Evolutionary conservation across 768 basidiomycete genomes (phyloP).

Genomic region (Suillus discolor): DNA sequence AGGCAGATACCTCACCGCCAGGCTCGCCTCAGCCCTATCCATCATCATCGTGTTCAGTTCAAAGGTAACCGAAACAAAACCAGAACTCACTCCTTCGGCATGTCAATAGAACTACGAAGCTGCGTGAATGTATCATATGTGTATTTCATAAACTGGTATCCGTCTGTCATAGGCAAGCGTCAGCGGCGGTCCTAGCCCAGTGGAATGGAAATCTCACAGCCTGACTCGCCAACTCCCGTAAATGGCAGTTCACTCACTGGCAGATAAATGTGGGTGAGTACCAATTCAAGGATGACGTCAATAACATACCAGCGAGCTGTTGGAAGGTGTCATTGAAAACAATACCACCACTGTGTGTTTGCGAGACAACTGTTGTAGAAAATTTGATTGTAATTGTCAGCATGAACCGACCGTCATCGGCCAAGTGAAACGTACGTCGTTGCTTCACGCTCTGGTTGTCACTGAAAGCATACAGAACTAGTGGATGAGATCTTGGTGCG

Average conservation of each 20-base stretch:
- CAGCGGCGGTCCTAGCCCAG: neutral
- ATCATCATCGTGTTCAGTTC: neutral
- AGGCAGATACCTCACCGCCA: slow-evolving; percentile 28
- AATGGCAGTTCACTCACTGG: slow-evolving; percentile 48
- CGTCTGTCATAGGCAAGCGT: slow-evolving; percentile 42
- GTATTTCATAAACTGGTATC: slow-evolving; percentile 51
- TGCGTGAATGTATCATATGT: slow-evolving; percentile 61
- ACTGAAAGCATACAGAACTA: slow-evolving; percentile 68
- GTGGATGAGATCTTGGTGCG: slow-evolving; percentile 51
- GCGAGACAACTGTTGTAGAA: slow-evolving; percentile 47
- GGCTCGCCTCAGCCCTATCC: slow-evolving; percentile 24
- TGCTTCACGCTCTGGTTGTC: slow-evolving; percentile 44
- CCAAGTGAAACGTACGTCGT: slow-evolving; percentile 32
- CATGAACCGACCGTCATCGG: slow-evolving; percentile 25
- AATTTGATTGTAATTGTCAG: neutral
- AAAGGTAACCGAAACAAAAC: neutral
- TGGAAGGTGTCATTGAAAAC: slow-evolving; percentile 63
- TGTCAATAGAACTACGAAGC: slow-evolving; percentile 49
- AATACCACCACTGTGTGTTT: slow-evolving; percentile 59
- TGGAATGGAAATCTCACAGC: slow-evolving; percentile 46
- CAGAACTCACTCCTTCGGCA: slow-evolving; percentile 54
- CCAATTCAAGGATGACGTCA: slow-evolving; percentile 13
- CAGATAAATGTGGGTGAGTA: slow-evolving; percentile 11
- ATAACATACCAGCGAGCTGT: slow-evolving; percentile 48
- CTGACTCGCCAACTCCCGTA: slow-evolving; percentile 62